A percentile compares a stretch with the other conserved stretches of the same genome.
Evolutionary conservation across 2,329 filamentous ascomycete genomes (phyloP).

Genomic region (Zymoseptoria passerinii): DNA sequence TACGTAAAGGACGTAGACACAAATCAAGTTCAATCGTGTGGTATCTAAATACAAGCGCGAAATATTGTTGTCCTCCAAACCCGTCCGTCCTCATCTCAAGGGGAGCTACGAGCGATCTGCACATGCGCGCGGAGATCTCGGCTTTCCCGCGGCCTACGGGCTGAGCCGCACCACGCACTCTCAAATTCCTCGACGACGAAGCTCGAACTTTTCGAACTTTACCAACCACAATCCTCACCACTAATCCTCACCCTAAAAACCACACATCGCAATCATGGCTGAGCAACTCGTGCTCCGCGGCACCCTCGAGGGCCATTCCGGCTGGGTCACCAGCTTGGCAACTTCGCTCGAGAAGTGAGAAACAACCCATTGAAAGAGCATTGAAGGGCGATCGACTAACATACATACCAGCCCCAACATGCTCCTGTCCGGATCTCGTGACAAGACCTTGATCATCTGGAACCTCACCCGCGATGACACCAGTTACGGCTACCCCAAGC

Average conservation of each 20-base stretch:
- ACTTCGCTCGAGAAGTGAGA: conserved; percentile 93
- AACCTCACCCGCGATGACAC: conserved; percentile 98
- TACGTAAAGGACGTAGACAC: too few species aligned
- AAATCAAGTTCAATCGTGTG: too few species aligned
- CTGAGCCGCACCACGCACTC: not conserved
- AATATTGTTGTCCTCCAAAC: too few species aligned
- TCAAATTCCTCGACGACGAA: not conserved
- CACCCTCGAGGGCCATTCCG: conserved; percentile 73
- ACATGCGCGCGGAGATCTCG: not conserved
- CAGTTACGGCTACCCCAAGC: conserved; percentile 98
- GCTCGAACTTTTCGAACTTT: not conserved
- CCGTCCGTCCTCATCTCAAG: too few species aligned
- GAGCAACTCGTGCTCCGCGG: conserved; percentile 38
- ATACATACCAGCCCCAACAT: conserved; percentile 73
- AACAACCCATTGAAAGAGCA: conserved; percentile 35
- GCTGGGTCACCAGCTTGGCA: conserved; percentile 97
- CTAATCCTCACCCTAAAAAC: not conserved
- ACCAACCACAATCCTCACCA: not conserved
- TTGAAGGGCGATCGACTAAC: conserved; percentile 4
- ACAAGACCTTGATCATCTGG: conserved; percentile 99
- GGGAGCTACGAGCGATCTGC: too few species aligned
- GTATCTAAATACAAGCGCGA: too few species aligned
- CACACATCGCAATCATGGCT: conserved; percentile 25
- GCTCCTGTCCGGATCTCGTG: conserved; percentile 93
- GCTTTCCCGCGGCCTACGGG: not conserved